Percentiles rank a stretch among this genome's conserved stretches.
phyloP scores from a whole-genome alignment of 768 basidiomycete species.

The Clitopilus passeckerianus region DNA sequence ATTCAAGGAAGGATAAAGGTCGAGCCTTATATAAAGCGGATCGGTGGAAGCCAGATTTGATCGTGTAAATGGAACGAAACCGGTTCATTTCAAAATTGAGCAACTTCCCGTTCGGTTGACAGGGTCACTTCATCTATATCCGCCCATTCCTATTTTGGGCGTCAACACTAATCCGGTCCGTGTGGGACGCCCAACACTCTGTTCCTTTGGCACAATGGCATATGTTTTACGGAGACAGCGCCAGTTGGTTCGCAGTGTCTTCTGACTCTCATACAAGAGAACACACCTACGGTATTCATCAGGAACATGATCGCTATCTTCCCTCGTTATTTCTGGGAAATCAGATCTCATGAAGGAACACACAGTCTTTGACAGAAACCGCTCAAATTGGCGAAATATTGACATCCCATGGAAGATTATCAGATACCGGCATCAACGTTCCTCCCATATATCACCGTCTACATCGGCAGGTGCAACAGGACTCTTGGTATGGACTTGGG shows the following conservation, averaged over 20 bases:
- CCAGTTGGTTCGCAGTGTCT: background rate
- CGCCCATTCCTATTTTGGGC: background rate
- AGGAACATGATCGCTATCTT: background rate
- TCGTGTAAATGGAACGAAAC: slow-evolving; percentile 21
- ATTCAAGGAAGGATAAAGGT: slow-evolving; percentile 7
- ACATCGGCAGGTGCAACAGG: background rate
- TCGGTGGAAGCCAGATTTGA: slow-evolving; percentile 21
- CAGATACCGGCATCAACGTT: background rate
- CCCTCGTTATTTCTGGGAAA: background rate
- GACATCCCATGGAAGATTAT: background rate
- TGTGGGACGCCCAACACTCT: background rate
- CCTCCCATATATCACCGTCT: background rate
- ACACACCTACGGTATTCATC: background rate
- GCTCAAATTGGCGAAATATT: background rate
- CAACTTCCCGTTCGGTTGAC: background rate
- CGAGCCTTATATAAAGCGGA: slow-evolving; percentile 21
- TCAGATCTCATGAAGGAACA: background rate
- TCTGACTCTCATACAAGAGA: background rate
- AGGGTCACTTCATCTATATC: background rate
- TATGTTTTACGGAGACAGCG: slow-evolving; percentile 14
- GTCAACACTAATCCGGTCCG: background rate
- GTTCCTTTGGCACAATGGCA: slow-evolving; percentile 10
- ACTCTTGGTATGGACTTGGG: background rate
- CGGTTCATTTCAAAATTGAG: slow-evolving; percentile 13
- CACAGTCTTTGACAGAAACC: background rate